Percentiles rank a stretch among this genome's conserved stretches.
phyloP scores from a whole-genome alignment of 768 basidiomycete species.

The Lactarius tabidus region DNA sequence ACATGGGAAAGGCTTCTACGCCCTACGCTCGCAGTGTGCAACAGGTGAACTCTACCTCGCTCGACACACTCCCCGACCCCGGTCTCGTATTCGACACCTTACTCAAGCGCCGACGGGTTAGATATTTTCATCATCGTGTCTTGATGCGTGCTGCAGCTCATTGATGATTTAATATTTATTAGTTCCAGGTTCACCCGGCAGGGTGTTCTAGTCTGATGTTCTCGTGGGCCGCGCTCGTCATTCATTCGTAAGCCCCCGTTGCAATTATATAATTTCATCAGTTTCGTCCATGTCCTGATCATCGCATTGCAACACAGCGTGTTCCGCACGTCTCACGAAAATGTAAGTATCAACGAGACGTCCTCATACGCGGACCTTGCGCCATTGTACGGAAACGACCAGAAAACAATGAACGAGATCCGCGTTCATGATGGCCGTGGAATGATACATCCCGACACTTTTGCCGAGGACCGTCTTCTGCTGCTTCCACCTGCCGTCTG shows the following conservation, averaged over 20 bases:
- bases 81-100: slow-evolving; percentile 80
- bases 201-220: slow-evolving; percentile 81
- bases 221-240: slow-evolving; percentile 76
- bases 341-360: slow-evolving; percentile 73
- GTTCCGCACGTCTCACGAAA: slow-evolving; percentile 73
- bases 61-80: slow-evolving; percentile 69
- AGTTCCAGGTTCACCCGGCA: slow-evolving; percentile 75
- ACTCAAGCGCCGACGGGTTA: slow-evolving; percentile 64
- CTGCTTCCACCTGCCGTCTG: slow-evolving; percentile 76
- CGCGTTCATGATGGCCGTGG: slow-evolving; percentile 61
- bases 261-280: background rate
- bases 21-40: slow-evolving; percentile 85
- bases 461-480: slow-evolving; percentile 74
- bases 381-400: slow-evolving; percentile 75
- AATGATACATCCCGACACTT: slow-evolving; percentile 61
- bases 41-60: slow-evolving; percentile 58
- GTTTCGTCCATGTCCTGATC: background rate
- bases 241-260: slow-evolving; percentile 53
- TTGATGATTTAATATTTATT: background rate
- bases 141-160: slow-evolving; percentile 26
- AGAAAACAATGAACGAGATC: slow-evolving; percentile 54
- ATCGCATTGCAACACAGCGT: slow-evolving; percentile 43
- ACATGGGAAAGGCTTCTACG: slow-evolving; percentile 72
- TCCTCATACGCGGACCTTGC: slow-evolving; percentile 84
- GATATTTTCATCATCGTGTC: slow-evolving; percentile 12